phyloP scores from a whole-genome alignment of 495 filamentous ascomycete species.

The Hypoxylon fragiforme region DNA sequence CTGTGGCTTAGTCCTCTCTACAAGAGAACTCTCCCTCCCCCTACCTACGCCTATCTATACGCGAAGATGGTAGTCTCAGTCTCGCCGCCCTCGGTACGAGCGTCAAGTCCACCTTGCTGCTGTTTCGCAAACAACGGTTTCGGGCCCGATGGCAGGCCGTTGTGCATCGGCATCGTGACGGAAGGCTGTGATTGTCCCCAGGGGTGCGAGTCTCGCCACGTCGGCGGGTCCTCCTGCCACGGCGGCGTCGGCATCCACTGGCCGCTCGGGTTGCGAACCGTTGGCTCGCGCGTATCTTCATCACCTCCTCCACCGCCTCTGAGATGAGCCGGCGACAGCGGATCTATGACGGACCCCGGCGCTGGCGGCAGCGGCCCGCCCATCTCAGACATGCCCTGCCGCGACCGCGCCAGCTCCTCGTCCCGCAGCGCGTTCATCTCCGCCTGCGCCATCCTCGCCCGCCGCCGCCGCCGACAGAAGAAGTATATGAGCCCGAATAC shows the following conservation, averaged over 20 bases:
- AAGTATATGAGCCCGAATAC: slow-evolving; percentile 18
- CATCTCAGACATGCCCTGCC: slow-evolving; percentile 11
- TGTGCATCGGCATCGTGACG: slow-evolving; percentile 3
- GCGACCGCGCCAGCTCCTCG: slow-evolving; percentile 22
- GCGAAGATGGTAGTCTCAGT: slow-evolving; percentile 28
- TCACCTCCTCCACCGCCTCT: slow-evolving; percentile 7
- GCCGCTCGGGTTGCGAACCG: background rate
- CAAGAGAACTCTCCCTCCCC: background rate
- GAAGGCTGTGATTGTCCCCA: slow-evolving; percentile 27
- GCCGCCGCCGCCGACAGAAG: slow-evolving; percentile 18
- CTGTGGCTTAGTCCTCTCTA: slow-evolving; percentile 10
- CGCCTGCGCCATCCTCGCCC: slow-evolving; percentile 10
- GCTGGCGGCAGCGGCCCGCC: background rate
- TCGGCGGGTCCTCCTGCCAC: slow-evolving; percentile 28
- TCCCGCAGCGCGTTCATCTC: slow-evolving; percentile 20
- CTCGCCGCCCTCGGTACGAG: slow-evolving; percentile 11
- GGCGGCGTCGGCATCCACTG: slow-evolving; percentile 30
- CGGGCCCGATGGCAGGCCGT: background rate
- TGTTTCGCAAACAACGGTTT: background rate
- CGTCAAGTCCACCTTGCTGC: slow-evolving; percentile 2
- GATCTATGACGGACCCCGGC: slow-evolving; percentile 6
- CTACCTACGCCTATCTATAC: slow-evolving; percentile 15
- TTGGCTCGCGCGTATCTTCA: background rate
- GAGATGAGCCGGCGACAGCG: background rate
- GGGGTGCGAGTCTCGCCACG: slow-evolving; percentile 31